Conservation (phyloP, 1,284 basidiomycete species). For the Puccinia coronata region DNA sequence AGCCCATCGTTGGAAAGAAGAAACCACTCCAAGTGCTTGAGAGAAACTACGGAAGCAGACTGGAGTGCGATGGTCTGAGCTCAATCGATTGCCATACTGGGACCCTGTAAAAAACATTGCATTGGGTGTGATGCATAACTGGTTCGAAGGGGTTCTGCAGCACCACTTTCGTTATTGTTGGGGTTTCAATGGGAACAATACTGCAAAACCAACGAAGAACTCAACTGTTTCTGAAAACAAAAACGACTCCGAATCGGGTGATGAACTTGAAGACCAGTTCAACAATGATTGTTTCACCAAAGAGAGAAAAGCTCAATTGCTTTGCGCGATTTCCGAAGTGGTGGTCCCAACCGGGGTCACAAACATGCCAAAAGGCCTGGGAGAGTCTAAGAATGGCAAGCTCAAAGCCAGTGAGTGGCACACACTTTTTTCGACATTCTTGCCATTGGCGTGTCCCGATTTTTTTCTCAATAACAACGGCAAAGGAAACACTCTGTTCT, state of each 20-base stretch:
- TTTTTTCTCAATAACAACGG: slow-evolving; percentile 3
- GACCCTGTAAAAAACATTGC: neutral
- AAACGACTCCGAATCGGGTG: too few relatives aligned
- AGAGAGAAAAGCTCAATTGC: neutral
- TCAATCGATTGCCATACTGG: neutral
- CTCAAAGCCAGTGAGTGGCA: slow-evolving; percentile 29
- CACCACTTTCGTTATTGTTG: neutral
- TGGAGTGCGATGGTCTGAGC: slow-evolving; percentile 3
- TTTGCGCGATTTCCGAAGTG: neutral
- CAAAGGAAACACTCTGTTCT: neutral
- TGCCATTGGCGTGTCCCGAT: slow-evolving; percentile 42
- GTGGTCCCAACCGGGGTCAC: neutral
- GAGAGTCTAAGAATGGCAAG: slow-evolving; percentile 17
- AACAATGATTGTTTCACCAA: neutral
- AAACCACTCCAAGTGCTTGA: neutral
- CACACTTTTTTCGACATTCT: neutral
- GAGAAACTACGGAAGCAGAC: neutral
- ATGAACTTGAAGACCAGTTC: too few relatives aligned
- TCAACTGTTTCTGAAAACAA: neutral
- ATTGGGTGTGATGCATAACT: neutral
- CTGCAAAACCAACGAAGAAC: too few relatives aligned
- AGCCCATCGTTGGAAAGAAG: neutral
- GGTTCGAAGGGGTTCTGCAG: neutral
- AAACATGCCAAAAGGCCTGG: neutral
- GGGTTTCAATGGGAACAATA: neutral